phyloP scores from a whole-genome alignment of 306 rosid species.

The Citrullus amarus region DNA sequence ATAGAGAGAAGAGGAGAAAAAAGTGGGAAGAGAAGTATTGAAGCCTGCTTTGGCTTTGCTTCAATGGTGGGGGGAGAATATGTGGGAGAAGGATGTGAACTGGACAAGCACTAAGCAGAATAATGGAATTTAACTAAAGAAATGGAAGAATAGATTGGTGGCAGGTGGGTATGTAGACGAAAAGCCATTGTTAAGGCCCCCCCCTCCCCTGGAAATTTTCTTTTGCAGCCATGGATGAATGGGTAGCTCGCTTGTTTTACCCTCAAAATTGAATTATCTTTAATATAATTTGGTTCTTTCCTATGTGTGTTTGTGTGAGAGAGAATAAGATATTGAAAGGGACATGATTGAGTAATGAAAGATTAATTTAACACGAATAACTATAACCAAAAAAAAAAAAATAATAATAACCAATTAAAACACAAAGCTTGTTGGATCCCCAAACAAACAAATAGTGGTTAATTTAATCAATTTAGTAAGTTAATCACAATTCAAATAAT shows the following conservation, averaged over 20 bases:
- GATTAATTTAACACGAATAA: not conserved
- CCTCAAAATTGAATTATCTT: not conserved
- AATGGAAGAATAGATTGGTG: not conserved
- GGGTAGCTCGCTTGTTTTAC: slow-evolving; percentile 4
- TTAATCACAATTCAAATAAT: not conserved
- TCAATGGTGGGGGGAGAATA: slow-evolving; percentile 12
- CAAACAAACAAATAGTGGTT: not conserved
- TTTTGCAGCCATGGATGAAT: not conserved
- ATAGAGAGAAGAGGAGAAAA: not conserved
- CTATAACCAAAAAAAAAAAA: not conserved
- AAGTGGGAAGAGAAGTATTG: not conserved
- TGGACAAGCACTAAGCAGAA: not conserved
- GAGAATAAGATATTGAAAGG: not conserved
- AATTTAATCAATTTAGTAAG: not conserved
- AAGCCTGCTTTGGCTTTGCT: not conserved
- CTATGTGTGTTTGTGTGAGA: not conserved
- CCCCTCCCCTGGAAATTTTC: not conserved
- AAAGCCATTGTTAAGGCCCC: not conserved
- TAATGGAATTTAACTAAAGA: not conserved
- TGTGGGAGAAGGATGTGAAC: not conserved
- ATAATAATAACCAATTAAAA: not conserved
- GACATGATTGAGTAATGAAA: not conserved
- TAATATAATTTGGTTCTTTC: not conserved
- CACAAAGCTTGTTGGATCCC: not conserved
- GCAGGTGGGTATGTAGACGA: not conserved